Evolutionary conservation across 176 grass and related monocot genomes (phyloP).

Genomic region (Microstegium vimineum): DNA sequence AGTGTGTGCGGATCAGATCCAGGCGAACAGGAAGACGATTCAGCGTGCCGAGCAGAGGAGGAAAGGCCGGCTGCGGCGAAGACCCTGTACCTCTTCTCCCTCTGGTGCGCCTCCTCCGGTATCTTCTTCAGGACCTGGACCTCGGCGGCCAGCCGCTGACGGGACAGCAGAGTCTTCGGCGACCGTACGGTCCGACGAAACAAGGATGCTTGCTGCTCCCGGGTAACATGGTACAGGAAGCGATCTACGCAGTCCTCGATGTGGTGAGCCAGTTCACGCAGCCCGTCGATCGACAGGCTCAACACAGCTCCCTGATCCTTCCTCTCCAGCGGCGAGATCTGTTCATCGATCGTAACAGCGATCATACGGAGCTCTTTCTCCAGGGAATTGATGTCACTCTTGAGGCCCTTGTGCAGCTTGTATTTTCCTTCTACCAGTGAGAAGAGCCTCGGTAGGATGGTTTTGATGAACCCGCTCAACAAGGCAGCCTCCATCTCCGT

Average conservation of each 20-base stretch:
- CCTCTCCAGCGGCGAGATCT: neutral
- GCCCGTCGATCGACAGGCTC: neutral
- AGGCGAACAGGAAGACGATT: neutral
- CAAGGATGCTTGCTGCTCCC: neutral
- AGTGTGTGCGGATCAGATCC: neutral
- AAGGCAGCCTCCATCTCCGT: neutral
- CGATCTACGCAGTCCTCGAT: constrained; percentile 6
- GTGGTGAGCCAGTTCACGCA: neutral
- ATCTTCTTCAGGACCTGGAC: neutral
- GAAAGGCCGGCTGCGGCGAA: neutral
- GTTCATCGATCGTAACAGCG: neutral
- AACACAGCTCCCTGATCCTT: neutral
- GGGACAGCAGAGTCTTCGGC: neutral
- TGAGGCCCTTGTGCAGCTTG: neutral
- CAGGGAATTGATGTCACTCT: neutral
- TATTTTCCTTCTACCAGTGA: neutral
- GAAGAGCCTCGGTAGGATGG: neutral
- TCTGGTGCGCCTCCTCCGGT: neutral
- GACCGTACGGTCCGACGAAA: neutral
- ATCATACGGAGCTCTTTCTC: constrained; percentile 7
- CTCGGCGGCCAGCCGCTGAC: neutral
- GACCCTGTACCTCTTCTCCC: neutral
- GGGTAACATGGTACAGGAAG: neutral
- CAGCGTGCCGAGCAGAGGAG: neutral
- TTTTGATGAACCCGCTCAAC: neutral